These are phyloP conservation scores for Neonectria neomacrospora DNA, from an alignment of 2,329 filamentous ascomycete species.

Conservation along the genomic window DNA sequence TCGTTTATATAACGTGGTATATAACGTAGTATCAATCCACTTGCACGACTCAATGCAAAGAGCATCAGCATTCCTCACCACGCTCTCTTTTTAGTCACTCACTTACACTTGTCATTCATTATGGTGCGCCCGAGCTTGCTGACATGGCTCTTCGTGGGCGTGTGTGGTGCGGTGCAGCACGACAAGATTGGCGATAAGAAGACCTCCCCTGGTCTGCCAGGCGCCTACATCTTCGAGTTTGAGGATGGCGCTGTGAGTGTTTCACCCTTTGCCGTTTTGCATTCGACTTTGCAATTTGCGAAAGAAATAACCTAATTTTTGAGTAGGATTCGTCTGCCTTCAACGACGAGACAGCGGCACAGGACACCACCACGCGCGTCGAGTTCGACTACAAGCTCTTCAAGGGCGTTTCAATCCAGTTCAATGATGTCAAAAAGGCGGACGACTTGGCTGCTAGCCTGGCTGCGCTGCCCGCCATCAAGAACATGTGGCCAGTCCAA, in stretches of 20 bases:
- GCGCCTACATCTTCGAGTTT: conserved; percentile 65
- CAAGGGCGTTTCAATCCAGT: conserved; percentile 65
- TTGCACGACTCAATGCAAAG: not conserved
- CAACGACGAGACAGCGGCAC: conserved; percentile 48
- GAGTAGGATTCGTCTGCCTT: conserved; percentile 55
- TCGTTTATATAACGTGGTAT: conserved; percentile 3
- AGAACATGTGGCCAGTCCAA: conserved; percentile 61
- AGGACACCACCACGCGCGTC: conserved; percentile 58
- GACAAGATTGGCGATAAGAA: conserved; percentile 38
- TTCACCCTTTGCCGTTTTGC: not conserved
- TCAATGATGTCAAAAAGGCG: conserved; percentile 58
- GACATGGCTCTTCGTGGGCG: conserved; percentile 50
- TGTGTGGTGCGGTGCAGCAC: conserved; percentile 44
- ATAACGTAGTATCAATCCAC: not conserved
- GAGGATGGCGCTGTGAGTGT: conserved; percentile 59
- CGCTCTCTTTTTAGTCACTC: not conserved
- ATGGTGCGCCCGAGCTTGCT: conserved; percentile 52
- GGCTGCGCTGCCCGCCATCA: conserved; percentile 56
- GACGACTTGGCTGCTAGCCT: conserved; percentile 56
- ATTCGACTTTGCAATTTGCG: rapidly evolving
- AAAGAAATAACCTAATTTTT: not conserved
- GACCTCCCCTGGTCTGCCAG: conserved; percentile 49
- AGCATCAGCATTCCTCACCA: not conserved
- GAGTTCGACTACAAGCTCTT: conserved; percentile 63
- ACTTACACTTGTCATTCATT: conserved; percentile 17